A percentile compares a stretch with the other conserved stretches of the same genome.
Evolutionary conservation across 2,329 filamentous ascomycete genomes (phyloP).

Genomic region (Cadophora sp.): DNA sequence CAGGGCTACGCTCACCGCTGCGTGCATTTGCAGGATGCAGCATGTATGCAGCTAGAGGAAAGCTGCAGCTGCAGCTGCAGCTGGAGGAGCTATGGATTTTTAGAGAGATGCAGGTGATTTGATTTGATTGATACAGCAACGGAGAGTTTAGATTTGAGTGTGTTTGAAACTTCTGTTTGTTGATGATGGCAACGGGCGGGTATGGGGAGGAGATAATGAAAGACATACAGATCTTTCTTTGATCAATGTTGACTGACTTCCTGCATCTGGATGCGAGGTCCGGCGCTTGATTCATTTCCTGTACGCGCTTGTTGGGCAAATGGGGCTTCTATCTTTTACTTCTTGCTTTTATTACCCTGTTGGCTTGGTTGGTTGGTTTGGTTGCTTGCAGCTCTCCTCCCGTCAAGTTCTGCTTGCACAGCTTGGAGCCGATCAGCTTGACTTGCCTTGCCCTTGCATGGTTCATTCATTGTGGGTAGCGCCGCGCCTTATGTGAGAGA

Average conservation of each 20-base stretch:
- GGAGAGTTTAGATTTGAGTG: neutral
- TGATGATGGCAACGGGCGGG: constrained; percentile 6
- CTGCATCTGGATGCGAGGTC: constrained; percentile 2
- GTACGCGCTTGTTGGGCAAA: constrained; percentile 32
- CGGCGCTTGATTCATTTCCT: constrained; percentile 1
- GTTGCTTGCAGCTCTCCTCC: neutral
- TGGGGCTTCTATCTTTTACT: neutral
- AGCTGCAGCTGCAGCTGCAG: neutral
- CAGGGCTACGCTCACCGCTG: constrained; percentile 32
- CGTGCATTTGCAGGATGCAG: constrained; percentile 15
- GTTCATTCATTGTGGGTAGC: too few species aligned
- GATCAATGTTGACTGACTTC: neutral
- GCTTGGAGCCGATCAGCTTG: neutral
- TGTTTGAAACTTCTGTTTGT: neutral
- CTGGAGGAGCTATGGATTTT: neutral
- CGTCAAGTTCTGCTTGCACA: too few species aligned
- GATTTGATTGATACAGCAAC: constrained; percentile 9
- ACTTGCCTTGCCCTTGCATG: constrained; percentile 5
- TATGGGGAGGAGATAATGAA: neutral
- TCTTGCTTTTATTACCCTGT: neutral
- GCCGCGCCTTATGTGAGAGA: constrained; percentile 15
- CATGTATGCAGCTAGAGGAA: neutral
- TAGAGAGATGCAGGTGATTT: constrained; percentile 9
- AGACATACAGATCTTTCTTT: constrained; percentile 8
- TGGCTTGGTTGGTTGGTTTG: neutral